Evolutionary conservation across 257 asterid genomes (phyloP).

Genomic region (Buddleja alternifolia): DNA sequence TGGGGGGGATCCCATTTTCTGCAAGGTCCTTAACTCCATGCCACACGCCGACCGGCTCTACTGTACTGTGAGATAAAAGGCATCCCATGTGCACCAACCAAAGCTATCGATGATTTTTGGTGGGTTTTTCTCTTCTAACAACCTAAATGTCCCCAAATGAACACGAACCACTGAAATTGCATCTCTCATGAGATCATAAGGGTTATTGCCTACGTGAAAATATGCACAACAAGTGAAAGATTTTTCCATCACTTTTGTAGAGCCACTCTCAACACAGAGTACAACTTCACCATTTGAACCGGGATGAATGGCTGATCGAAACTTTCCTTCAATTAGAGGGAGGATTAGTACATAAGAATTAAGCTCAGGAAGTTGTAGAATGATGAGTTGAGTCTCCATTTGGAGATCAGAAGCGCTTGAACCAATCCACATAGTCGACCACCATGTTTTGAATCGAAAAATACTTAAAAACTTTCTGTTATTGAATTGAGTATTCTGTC

Average conservation of each 20-base stretch:
- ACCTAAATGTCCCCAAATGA: slow-evolving; percentile 42
- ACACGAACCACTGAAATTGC: slow-evolving; percentile 34
- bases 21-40: slow-evolving; percentile 38
- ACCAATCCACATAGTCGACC: slow-evolving; percentile 58
- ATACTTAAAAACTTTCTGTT: slow-evolving; percentile 41
- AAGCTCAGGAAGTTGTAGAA: slow-evolving; percentile 40
- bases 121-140: slow-evolving; percentile 42
- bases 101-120: slow-evolving; percentile 39
- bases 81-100: slow-evolving; percentile 64
- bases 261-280: slow-evolving; percentile 49
- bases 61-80: slow-evolving; percentile 49
- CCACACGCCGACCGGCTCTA: slow-evolving; percentile 50
- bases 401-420: slow-evolving; percentile 42
- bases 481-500: slow-evolving; percentile 43
- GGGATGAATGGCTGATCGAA: slow-evolving; percentile 47
- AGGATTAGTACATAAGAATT: slow-evolving; percentile 40
- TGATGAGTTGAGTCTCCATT: slow-evolving; percentile 44
- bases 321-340: slow-evolving; percentile 42
- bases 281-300: slow-evolving; percentile 32
- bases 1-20: slow-evolving; percentile 39
- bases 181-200: slow-evolving; percentile 44
- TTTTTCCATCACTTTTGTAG: slow-evolving; percentile 36
- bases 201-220: slow-evolving; percentile 42
- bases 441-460: slow-evolving; percentile 58
- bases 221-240: slow-evolving; percentile 36